Base-by-base conservation (phyloP, 495 filamentous ascomycete genomes). In the Aspergillus cristatus region DNA sequence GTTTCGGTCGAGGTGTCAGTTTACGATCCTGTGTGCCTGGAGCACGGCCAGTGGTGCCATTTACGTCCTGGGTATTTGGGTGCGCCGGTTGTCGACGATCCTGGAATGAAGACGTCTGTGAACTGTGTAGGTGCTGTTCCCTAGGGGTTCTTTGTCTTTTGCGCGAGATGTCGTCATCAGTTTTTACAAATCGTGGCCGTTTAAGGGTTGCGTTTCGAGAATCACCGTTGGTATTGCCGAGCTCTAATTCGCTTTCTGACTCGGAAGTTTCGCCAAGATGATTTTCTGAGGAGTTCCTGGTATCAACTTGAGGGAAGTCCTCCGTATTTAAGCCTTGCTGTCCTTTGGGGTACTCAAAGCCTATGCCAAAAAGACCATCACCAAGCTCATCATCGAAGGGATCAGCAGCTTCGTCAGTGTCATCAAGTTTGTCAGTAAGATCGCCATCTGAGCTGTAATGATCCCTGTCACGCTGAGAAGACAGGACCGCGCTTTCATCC, bases 371-470 rank as follows among this genome's bases (percentile, higher is more conserved):
- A 28, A 39, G 25, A 34, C 43, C 34, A 37, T 46, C 34, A 34
- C 40, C 28, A 16, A 20, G 31, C 2, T 28, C 20, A 24, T 38
- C 37, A 36, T 48, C 32, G 10, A 32, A 7, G 14, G 39, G 17
- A 34, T 43, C 28, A 2, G 17, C 14, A 7, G 46, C 38, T 33
- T 41, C 53, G 12, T 51, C 42, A 12, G 49, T 41, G 11, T 48
- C 50, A 20, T 50, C 46, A 24, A 43, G 49, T 6, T 44, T 14
- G 34, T 45, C 41, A 16, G 41, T 30, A 15, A 50, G 34, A 26
- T 75, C 67, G 33, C 81, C 75, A 38, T 82, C 76, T 8, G 67
- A 72, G 32, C 69, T 70, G 31, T 74, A 70, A 22, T 57, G 51
- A 37, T 65, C 61, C 5, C 67, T 52, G 12, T 70, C 60, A n/a